These are phyloP conservation scores for Ceratocystis colombiana DNA, from an alignment of 2,329 filamentous ascomycete genomes.

Conservation along the genomic window DNA sequence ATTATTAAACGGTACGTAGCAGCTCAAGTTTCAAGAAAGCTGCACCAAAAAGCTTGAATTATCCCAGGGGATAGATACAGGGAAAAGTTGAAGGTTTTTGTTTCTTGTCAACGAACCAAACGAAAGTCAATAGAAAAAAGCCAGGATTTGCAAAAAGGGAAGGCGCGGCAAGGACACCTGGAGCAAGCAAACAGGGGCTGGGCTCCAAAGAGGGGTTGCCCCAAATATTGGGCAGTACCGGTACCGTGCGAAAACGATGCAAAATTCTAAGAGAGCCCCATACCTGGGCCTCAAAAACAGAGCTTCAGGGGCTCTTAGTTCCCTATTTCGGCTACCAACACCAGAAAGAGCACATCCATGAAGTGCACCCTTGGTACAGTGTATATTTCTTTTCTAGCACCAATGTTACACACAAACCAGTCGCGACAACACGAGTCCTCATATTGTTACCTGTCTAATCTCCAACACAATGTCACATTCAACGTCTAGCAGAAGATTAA, in stretches of 20 bases:
- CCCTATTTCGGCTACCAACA: not conserved
- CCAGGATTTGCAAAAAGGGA: constrained; percentile 5
- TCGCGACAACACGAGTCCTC: constrained; percentile 6
- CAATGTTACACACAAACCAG: constrained; percentile 5
- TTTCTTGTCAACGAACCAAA: not conserved
- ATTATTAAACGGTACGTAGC: constrained; percentile 7
- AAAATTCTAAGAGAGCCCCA: not conserved
- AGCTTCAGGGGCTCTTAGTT: not conserved
- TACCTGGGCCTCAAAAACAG: not conserved
- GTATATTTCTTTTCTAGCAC: not conserved
- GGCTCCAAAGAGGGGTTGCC: not conserved
- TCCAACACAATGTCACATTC: not conserved
- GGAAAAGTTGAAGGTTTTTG: not conserved
- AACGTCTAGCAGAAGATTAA: not conserved
- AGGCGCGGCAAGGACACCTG: constrained; percentile 16
- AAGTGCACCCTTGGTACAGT: not conserved
- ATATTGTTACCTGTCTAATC: not conserved
- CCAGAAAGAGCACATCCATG: no score
- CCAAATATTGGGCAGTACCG: not conserved
- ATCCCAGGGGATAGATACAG: not conserved
- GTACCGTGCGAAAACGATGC: not conserved
- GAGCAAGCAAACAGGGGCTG: constrained; percentile 2
- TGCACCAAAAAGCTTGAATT: not conserved
- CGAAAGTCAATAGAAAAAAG: not conserved
- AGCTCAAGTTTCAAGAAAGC: not conserved